phyloP scores from a whole-genome alignment of 768 basidiomycete species.

The Ramaria sp. region DNA sequence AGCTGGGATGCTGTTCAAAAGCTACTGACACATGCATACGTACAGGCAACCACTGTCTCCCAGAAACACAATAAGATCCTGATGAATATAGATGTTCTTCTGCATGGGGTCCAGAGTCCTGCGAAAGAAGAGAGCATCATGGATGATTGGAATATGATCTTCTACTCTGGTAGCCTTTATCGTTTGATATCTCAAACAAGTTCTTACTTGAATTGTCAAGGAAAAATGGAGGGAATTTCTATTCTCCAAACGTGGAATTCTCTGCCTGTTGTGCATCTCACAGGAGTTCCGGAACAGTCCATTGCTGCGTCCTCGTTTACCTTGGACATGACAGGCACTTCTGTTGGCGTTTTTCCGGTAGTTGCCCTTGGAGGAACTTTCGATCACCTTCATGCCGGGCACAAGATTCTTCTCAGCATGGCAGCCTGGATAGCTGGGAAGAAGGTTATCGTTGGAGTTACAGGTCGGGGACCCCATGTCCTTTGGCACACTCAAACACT shows the following conservation, averaged over 20 bases:
- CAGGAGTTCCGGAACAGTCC: background rate
- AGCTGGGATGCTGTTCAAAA: constrained; percentile 62
- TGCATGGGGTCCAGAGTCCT: constrained; percentile 43
- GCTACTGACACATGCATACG: constrained; percentile 75
- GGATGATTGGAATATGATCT: constrained; percentile 6
- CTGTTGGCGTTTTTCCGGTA: constrained; percentile 36
- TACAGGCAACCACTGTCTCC: constrained; percentile 70
- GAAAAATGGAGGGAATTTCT: background rate
- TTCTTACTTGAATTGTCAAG: background rate
- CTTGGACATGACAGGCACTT: background rate
- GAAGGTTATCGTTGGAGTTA: constrained; percentile 86
- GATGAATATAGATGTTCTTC: constrained; percentile 68
- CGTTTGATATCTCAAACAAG: background rate
- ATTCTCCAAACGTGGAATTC: background rate
- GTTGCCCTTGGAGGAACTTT: constrained; percentile 93
- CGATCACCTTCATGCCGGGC: constrained; percentile 94
- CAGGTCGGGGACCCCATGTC: constrained; percentile 38
- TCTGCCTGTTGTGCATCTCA: constrained; percentile 2
- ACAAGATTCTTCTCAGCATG: constrained; percentile 94
- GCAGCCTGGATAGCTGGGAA: constrained; percentile 67
- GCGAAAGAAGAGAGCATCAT: constrained; percentile 20
- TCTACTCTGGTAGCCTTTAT: background rate
- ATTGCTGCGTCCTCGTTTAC: background rate
- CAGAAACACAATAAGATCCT: constrained; percentile 56
- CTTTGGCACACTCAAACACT: background rate